Base-by-base conservation (phyloP, 139 green algal species). In the Coccomyxa sp. region DNA sequence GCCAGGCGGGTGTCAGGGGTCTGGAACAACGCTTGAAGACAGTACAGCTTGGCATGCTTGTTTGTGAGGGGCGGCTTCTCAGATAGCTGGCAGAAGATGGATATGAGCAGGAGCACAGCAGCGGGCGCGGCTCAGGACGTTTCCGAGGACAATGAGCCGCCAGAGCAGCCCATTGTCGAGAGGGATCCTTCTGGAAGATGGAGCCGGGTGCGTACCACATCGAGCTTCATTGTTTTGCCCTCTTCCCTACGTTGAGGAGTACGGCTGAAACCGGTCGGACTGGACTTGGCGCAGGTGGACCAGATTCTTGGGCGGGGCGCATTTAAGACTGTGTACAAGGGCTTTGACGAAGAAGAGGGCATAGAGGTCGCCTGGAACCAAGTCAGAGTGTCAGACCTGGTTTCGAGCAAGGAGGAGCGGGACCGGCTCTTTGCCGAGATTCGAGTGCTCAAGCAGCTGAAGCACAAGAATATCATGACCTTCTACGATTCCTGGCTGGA, bases 361-460 rank as follows among this genome's bases (percentile, higher is more conserved):
- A 96, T 96, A 16, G 94, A 99, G 85, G 95, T 99, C 12, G 97
- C 97, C 1, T 99, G 97, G 97, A 99, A 99, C 88, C 94, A 99
- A 87, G 92, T 99, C 74, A 87, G 90, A 13, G 87, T 95, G 79
- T 87, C 83, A 51, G 93, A 95, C 77, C 82, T 96, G 67, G 87
- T 96, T 58, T 79, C 89, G 31, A 85, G 38, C 60, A 86, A 89
- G 76, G 92, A 95, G 85, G 95, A 98, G 83, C 88, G 92, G 16
- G 95, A 98, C 66, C 92, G 97, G 0, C 84, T 99, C 45, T 97
- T 97, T 87, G 88, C 91, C 0, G 97, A 99, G 90, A 98, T 99
- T 76, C 90, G 97, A 13, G 94, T 99, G 83, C 89, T 99, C 13
- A 98, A 99, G 88, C 90, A 94, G 80, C 92, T 99, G 13, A 96